phyloP scores from a whole-genome alignment of 202 grass and related monocot species.

The Alloteropsis angusta region DNA sequence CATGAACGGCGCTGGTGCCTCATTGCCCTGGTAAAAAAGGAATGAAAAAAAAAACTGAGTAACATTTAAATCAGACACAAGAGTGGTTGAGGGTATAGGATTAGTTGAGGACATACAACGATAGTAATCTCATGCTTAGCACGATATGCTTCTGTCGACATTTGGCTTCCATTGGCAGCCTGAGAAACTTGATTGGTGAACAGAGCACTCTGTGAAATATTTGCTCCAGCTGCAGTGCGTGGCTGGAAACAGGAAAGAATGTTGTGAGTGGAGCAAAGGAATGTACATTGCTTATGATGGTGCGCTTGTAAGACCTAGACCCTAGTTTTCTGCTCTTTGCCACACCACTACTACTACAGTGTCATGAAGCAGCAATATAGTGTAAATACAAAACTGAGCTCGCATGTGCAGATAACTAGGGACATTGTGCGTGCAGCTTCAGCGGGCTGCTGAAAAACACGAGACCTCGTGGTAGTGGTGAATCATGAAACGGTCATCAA shows the following conservation, averaged over 20 bases:
- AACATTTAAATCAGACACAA: not conserved
- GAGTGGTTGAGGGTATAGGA: not conserved
- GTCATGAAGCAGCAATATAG: not conserved
- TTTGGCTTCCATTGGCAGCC: slow-evolving; percentile 23
- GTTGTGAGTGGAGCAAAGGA: not conserved
- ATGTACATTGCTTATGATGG: not conserved
- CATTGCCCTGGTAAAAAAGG: slow-evolving; percentile 40
- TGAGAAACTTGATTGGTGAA: slow-evolving; percentile 10
- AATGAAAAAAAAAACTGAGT: not conserved
- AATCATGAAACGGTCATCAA: not conserved
- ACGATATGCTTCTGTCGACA: slow-evolving; percentile 60
- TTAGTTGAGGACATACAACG: slow-evolving; percentile 33
- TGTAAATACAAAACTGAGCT: not conserved
- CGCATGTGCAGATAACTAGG: not conserved
- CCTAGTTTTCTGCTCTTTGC: not conserved
- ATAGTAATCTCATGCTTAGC: slow-evolving; percentile 78
- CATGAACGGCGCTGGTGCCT: slow-evolving; percentile 53
- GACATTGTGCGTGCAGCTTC: not conserved
- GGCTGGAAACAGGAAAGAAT: slow-evolving; percentile 25
- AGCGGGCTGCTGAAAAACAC: not conserved
- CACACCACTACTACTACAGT: not conserved
- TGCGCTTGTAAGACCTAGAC: not conserved
- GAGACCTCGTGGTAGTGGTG: not conserved
- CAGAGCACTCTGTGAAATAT: not conserved
- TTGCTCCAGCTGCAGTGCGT: slow-evolving; percentile 2